Base-by-base conservation (phyloP, 805 yeast genomes). In the Pichia kluyveri region DNA sequence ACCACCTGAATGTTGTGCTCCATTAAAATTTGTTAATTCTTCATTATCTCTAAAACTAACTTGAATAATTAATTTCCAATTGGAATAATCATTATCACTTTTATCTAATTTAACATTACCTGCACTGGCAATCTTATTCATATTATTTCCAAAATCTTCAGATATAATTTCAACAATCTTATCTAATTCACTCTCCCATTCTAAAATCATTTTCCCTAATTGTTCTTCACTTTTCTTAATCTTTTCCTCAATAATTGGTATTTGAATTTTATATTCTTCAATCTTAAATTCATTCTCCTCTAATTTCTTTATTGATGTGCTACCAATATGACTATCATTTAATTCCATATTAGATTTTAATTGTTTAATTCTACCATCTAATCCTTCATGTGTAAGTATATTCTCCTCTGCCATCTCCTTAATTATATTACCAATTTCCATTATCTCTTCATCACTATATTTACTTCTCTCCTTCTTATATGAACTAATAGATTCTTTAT, bases 1-100 rank as follows among this genome's bases (percentile, higher is more conserved):
- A 44, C 99, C 99, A 48, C 99, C 99, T 1, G 96, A 87, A 62
- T 93, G 99, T 3, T 91, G 79, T 49, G 84, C 88, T n/a, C 87
- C 79, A 58, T 87, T 90, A 43, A 93, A 71, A 18, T 77, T 76
- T 53, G 81, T 80, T 50, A 85, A 63, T n/a, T 74, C 80, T 15
- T 89, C 80, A 43, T 73, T 77, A 54, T 84, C 88, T 59, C 99
- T 75, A 63, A 93, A 93, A 52, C 87, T 81, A 9, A 93, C 98
- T 62, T 80, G 62, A 41, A 95, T 86, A 51, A 86, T 85, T 44
- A 93, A 67, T 56, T 79, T 77, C 99, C 99, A 93, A 44, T 87
- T 82, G 18, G 74, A 69, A 59, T 69, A 87, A 50, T 75, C 67
- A 2, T 73, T 77, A 19, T 69, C 72, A 34, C 71, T 73, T 36